Evolutionary conservation across 163 green algal species (phyloP).

Genomic region (Volvox carteri): DNA sequence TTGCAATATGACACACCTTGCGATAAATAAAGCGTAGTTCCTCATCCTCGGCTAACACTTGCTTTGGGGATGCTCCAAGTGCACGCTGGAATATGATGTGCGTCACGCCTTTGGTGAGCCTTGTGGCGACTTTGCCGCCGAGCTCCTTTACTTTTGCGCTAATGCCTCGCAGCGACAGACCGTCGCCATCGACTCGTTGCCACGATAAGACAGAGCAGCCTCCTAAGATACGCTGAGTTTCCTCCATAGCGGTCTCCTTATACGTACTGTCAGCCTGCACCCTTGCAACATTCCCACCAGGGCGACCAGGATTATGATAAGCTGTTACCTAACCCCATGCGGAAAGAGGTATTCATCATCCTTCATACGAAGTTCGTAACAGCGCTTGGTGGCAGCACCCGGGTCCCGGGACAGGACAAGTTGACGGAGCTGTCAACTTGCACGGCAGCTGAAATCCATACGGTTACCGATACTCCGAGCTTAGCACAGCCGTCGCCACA

Average conservation of each 20-base stretch:
- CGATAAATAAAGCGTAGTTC: conserved; percentile 68
- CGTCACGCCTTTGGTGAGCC: conserved; percentile 75
- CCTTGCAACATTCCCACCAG: conserved; percentile 1
- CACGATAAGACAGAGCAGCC: conserved; percentile 42
- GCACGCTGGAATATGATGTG: conserved; percentile 76
- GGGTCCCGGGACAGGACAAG: too few relatives aligned
- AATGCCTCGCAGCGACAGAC: conserved; percentile 54
- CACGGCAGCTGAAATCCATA: too few relatives aligned
- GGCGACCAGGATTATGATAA: too few relatives aligned
- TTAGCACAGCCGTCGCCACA: too few relatives aligned
- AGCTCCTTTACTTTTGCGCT: conserved; percentile 59
- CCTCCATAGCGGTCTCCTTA: not conserved
- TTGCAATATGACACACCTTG: conserved; percentile 68
- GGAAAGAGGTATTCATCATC: too few relatives aligned
- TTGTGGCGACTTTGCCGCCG: conserved; percentile 57
- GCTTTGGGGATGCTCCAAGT: conserved; percentile 43
- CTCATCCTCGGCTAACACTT: conserved; percentile 59
- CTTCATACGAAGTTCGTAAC: too few relatives aligned
- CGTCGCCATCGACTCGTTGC: conserved; percentile 58
- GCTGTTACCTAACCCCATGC: too few relatives aligned
- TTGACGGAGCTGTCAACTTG: too few relatives aligned
- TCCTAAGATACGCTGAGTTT: not conserved
- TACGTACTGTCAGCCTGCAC: not conserved
- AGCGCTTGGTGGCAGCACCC: too few relatives aligned
- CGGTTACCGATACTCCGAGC: too few relatives aligned